Conservation (phyloP, 2,329 filamentous ascomycete species). For the Bisporella sp. region DNA sequence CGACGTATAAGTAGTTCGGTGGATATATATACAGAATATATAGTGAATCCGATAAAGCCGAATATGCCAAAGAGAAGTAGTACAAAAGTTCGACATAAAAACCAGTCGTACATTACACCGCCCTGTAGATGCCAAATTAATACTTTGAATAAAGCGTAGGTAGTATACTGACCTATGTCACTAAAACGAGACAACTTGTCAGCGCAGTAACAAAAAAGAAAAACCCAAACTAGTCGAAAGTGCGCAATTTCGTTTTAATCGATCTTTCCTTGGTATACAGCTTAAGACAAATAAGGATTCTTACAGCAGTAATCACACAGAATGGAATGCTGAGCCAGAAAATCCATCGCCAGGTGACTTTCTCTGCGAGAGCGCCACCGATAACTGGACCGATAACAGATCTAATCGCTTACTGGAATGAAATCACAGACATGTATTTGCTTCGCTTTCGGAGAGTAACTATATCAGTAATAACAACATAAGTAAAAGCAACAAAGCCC, state of each 20-base stretch:
- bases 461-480: slow-evolving; percentile 37
- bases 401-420: slow-evolving; percentile 14
- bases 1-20: slow-evolving; percentile 29
- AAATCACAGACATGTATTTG: slow-evolving; percentile 26
- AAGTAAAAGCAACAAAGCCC: slow-evolving; percentile 36
- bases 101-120: slow-evolving; percentile 58
- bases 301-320: slow-evolving; percentile 14
- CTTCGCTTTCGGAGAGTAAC: slow-evolving; percentile 33
- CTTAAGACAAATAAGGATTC: no score
- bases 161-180: slow-evolving; percentile 43
- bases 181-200: slow-evolving; percentile 51
- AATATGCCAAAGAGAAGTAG: slow-evolving; percentile 48
- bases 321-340: slow-evolving; percentile 23
- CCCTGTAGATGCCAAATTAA: slow-evolving; percentile 22
- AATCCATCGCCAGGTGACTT: slow-evolving; percentile 23
- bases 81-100: slow-evolving; percentile 50
- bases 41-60: slow-evolving; percentile 42
- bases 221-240: slow-evolving; percentile 55
- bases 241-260: slow-evolving; percentile 12
- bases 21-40: slow-evolving; percentile 38
- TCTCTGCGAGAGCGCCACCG: slow-evolving; percentile 35
- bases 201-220: slow-evolving; percentile 51
- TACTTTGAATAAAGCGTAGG: neutral
- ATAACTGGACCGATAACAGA: slow-evolving; percentile 26
- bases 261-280: slow-evolving; percentile 11